Evolutionary conservation across 2,329 filamentous ascomycete species (phyloP).

Genomic region (Ascochyta viciae-villosae): DNA sequence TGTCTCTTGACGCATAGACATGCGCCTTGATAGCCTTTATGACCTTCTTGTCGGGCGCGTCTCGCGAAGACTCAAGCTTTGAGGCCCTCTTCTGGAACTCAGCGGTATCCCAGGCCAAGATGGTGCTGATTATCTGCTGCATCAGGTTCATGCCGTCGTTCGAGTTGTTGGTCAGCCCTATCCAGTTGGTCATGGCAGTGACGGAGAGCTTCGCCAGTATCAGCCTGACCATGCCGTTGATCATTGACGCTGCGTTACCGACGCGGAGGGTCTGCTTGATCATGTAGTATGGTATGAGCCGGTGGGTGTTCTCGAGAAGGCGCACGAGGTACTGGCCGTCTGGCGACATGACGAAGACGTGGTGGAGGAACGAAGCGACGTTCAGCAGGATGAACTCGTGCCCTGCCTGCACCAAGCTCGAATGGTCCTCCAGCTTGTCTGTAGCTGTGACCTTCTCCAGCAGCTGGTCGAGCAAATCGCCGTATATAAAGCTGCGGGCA

Average conservation of each 20-base stretch:
- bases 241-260: constrained; percentile 83
- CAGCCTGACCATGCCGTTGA: constrained; percentile 74
- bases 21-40: constrained; percentile 67
- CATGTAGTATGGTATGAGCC: constrained; percentile 73
- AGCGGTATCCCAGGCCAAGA: constrained; percentile 74
- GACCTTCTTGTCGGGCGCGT: constrained; percentile 66
- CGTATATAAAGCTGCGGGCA: constrained; percentile 71
- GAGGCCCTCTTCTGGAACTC: constrained; percentile 72
- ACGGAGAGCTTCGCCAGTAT: constrained; percentile 81
- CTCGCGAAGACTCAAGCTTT: constrained; percentile 69
- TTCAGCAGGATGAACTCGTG: constrained; percentile 75
- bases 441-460: constrained; percentile 68
- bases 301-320: constrained; percentile 73
- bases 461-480: constrained; percentile 69
- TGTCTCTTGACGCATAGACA: constrained; percentile 59
- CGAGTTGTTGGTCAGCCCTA: constrained; percentile 73
- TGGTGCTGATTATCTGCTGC: constrained; percentile 76
- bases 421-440: constrained; percentile 69
- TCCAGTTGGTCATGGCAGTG: constrained; percentile 77
- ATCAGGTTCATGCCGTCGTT: constrained; percentile 83
- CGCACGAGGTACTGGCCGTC: constrained; percentile 78
- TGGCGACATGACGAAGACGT: constrained; percentile 74
- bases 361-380: constrained; percentile 76
- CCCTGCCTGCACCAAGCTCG: constrained; percentile 67
- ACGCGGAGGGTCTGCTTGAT: constrained; percentile 76